Percentiles rank a stretch among this genome's conserved stretches.
Conservation (phyloP, 176 grass and related monocot genomes). For the Bromus sterilis region DNA sequence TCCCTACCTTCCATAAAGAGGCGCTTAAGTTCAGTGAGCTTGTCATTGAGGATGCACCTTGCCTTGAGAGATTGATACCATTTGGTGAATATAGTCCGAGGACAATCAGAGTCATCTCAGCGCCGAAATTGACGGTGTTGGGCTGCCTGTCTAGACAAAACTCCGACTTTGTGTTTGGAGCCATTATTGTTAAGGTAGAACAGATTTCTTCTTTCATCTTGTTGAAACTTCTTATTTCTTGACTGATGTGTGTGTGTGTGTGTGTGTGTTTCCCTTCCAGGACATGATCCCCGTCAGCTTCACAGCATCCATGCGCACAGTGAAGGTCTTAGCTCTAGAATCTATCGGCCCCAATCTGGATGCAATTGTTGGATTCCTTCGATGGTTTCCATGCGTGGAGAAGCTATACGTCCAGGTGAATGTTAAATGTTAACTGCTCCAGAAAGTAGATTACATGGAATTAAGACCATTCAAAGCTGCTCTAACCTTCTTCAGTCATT, state of each 20-base stretch:
- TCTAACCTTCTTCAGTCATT: background rate
- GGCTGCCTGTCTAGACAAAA: background rate
- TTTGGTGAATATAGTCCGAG: background rate
- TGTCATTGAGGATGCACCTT: background rate
- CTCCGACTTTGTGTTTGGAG: background rate
- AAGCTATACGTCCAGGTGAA: background rate
- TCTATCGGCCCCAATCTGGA: background rate
- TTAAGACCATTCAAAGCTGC: background rate
- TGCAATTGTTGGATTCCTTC: background rate
- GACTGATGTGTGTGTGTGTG: background rate
- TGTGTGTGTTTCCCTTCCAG: too few relatives aligned
- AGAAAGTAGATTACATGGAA: background rate
- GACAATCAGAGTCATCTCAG: background rate
- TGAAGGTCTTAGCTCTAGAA: background rate
- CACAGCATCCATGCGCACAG: background rate
- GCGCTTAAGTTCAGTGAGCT: too few relatives aligned
- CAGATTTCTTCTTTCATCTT: background rate
- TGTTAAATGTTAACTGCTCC: too few relatives aligned
- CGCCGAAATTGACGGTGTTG: background rate
- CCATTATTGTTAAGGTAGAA: background rate
- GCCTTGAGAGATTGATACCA: background rate
- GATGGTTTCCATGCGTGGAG: background rate
- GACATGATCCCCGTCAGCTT: background rate
- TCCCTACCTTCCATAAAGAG: too few relatives aligned
- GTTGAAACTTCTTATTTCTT: background rate